Conservation (phyloP, 805 yeast species). For the Tetrapisispora iriomotensis region DNA sequence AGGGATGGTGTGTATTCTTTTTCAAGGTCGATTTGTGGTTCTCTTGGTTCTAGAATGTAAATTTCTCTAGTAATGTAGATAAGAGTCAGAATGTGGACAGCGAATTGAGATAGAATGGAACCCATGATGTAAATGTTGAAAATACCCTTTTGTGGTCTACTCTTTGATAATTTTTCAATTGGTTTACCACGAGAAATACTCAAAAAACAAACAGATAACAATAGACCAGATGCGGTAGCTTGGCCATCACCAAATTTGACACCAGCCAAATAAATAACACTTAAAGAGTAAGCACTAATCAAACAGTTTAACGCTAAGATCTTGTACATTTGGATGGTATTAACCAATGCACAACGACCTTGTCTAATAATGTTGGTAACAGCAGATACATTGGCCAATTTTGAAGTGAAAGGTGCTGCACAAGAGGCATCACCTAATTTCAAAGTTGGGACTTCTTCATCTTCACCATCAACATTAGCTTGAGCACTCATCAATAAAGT, state of each 20-base stretch:
- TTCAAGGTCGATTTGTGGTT: slow-evolving; percentile 80
- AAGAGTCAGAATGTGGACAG: slow-evolving; percentile 76
- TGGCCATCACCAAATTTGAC: slow-evolving; percentile 97
- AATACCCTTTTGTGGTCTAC: slow-evolving; percentile 96
- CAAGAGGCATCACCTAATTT: slow-evolving; percentile 98
- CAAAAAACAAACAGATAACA: slow-evolving; percentile 87
- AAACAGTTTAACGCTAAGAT: slow-evolving; percentile 93
- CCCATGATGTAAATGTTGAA: slow-evolving; percentile 96
- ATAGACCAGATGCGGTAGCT: slow-evolving; percentile 90
- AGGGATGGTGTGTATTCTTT: slow-evolving; percentile 81
- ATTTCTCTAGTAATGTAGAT: slow-evolving; percentile 77
- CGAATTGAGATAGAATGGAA: slow-evolving; percentile 92
- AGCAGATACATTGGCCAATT: slow-evolving; percentile 81
- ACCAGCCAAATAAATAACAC: slow-evolving; percentile 92
- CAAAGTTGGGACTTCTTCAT: slow-evolving; percentile 78
- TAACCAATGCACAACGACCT: slow-evolving; percentile 95
- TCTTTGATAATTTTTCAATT: slow-evolving; percentile 74
- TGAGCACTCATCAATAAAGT: slow-evolving; percentile 21
- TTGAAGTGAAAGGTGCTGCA: slow-evolving; percentile 97
- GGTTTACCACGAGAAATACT: slow-evolving; percentile 93
- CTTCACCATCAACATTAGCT: slow-evolving; percentile 34
- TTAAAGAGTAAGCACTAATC: slow-evolving; percentile 90
- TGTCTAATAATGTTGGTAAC: slow-evolving; percentile 92
- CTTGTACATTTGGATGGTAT: slow-evolving; percentile 98
- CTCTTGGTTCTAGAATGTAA: slow-evolving; percentile 85